Evolutionary conservation across 1,284 basidiomycete genomes (phyloP), one percentile per base, ranked within the genome.

Genomic region (Apiotrichum montevideense): DNA sequence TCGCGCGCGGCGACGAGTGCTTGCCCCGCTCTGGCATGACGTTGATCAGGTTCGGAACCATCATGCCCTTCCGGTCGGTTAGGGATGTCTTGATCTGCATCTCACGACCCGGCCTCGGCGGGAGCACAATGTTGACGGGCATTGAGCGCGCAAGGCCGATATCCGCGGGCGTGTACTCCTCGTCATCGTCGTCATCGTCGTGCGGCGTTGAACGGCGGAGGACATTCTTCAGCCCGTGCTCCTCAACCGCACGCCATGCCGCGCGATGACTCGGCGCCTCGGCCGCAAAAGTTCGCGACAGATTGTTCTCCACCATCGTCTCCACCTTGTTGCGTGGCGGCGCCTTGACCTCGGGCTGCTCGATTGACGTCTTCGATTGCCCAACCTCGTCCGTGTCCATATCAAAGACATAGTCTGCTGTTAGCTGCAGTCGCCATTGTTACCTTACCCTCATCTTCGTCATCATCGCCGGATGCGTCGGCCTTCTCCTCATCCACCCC

Each of bases 261-360:
- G 70, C 66, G 11, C 75, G 73, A 54, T 77, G 75, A 29, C 68
- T 71, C 2, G 75, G 75, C 9, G 71, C 71, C 42, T 76, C 69
- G 9, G 73, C 74, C 0, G 75, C 75, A 46, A 74, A 72, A 0
- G 74, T 70, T 15, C 62, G 63, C 10, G 71, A 72, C 13, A 77
- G 62, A 55, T 72, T 75, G 44, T 66, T 66, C 54, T 77, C 73
- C 7, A 76, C 63, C 51, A 69, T 59, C 48, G 70, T 66, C 21
- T 68, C 63, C 2, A 62, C 39, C 32, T 43, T 14, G 56, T 9
- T 64, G 63, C 10, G 58, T 51, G 4, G 53, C 42, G 42, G 60
- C 52, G 41, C 48, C 34, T 49, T 34, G 9, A 52, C 37, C 2
- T 42, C 39, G 4, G 41, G 51, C 43, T 56, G 55, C 50, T 47